Conservation (phyloP, 23 red algal genomes). For the Gracilaria domingensis region DNA sequence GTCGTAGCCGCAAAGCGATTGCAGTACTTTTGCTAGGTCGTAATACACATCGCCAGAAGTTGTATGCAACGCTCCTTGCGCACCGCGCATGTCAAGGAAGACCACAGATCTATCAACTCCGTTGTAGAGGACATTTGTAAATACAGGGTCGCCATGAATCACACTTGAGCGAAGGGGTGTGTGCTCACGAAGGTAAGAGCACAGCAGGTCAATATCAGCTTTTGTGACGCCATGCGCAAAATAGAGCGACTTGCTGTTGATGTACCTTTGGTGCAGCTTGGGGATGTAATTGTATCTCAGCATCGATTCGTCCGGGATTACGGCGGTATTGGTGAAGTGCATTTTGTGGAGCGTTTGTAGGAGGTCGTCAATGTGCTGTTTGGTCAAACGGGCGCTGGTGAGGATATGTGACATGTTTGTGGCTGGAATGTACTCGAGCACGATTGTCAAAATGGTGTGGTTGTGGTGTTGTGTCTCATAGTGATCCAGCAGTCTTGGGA, state of each 20-base stretch:
- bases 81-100: conserved; percentile 42
- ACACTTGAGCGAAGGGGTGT: background rate
- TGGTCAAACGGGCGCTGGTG: conserved; percentile 4
- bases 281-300: conserved; percentile 39
- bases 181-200: conserved; percentile 2
- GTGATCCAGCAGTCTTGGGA: conserved; percentile 28
- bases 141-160: conserved; percentile 54
- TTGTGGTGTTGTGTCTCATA: background rate
- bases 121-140: conserved; percentile 43
- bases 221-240: conserved; percentile 10
- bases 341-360: conserved; percentile 19
- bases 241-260: background rate
- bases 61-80: conserved; percentile 8
- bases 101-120: background rate
- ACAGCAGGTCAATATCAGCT: conserved; percentile 9
- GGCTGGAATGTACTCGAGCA: conserved; percentile 9
- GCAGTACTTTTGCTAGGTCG: conserved; percentile 45
- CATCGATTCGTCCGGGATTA: background rate
- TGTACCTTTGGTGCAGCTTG: conserved; percentile 26
- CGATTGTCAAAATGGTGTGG: background rate
- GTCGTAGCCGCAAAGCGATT: conserved; percentile 42
- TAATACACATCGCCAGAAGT: conserved; percentile 45
- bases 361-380: background rate
- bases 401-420: conserved; percentile 25
- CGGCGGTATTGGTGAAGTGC: background rate